Evolutionary conservation across 108 stramenopile genomes (phyloP).

Genomic region (Cyclotella cryptica): DNA sequence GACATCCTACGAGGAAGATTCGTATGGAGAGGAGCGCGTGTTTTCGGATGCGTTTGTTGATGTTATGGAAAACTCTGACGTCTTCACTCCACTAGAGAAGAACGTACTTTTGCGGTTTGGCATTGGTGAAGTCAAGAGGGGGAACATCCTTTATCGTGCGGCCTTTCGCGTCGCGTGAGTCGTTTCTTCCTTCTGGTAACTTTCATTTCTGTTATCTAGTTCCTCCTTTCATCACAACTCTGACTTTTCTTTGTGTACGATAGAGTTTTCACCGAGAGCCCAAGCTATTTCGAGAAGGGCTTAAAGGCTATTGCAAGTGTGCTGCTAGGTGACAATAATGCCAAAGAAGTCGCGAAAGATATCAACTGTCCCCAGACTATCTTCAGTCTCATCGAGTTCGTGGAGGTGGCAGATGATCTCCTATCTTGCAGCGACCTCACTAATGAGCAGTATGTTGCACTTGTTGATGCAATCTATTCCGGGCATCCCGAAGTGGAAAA

Average conservation of each 20-base stretch:
- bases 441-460: constrained; percentile 33
- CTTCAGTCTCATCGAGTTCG: constrained; percentile 39
- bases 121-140: constrained; percentile 27
- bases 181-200: background rate
- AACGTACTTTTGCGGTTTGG: constrained; percentile 45
- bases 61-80: constrained; percentile 37
- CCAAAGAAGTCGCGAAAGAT: constrained; percentile 4
- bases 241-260: background rate
- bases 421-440: constrained; percentile 24
- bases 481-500: constrained; percentile 18
- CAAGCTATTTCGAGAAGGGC: constrained; percentile 21
- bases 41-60: constrained; percentile 38
- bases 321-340: constrained; percentile 8
- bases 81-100: constrained; percentile 35
- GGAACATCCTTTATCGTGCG: constrained; percentile 47
- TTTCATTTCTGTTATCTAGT: constrained; percentile 1
- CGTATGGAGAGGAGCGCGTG: constrained; percentile 2
- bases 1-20: constrained; percentile 14
- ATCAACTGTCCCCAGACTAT: constrained; percentile 6
- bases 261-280: constrained; percentile 29
- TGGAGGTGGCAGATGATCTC: constrained; percentile 40
- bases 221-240: background rate
- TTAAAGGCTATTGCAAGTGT: constrained; percentile 39
- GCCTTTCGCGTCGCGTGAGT: constrained; percentile 49
- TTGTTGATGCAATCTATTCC: constrained; percentile 38